Evolutionary conservation across 2,329 filamentous ascomycete genomes (phyloP).

Genomic region (Fusarium sp.): DNA sequence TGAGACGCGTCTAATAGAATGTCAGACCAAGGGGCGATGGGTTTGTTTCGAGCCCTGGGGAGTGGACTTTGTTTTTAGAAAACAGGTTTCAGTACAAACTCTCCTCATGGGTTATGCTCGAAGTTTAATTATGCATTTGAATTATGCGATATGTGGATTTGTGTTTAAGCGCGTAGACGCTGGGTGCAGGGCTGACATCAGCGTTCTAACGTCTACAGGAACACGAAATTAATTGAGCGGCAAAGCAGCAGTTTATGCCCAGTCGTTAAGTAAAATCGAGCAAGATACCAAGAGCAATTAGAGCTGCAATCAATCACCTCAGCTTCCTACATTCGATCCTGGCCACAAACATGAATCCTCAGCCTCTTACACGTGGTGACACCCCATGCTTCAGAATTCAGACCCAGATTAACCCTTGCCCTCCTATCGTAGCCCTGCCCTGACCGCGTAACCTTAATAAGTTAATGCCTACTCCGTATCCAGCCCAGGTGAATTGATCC

Average conservation of each 20-base stretch:
- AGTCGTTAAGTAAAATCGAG: conserved; percentile 8
- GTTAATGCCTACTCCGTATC: conserved; percentile 6
- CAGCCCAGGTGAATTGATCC: conserved; percentile 32
- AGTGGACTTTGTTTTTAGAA: conserved; percentile 22
- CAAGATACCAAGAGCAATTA: not conserved
- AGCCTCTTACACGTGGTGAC: conserved; percentile 39
- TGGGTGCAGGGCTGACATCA: conserved; percentile 28
- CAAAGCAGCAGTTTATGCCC: conserved; percentile 4
- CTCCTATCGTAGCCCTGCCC: conserved; percentile 33
- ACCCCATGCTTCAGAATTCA: conserved; percentile 20
- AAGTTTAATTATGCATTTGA: conserved; percentile 23
- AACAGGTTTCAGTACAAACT: conserved; percentile 22
- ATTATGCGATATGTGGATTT: conserved; percentile 7
- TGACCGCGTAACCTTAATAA: conserved; percentile 29
- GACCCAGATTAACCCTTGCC: conserved; percentile 29
- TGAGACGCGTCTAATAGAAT: conserved; percentile 32
- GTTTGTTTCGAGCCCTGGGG: conserved; percentile 32
- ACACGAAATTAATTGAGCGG: conserved; percentile 7
- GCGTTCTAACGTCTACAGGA: conserved; percentile 8
- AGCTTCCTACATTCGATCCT: conserved; percentile 9
- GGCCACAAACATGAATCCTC: conserved; percentile 7
- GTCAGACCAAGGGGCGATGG: conserved; percentile 18
- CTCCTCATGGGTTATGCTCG: conserved; percentile 16
- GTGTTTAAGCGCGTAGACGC: conserved; percentile 32
- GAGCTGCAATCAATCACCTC: not conserved